phyloP scores from a whole-genome alignment of 768 basidiomycete species.

The Agrocybe praecox region DNA sequence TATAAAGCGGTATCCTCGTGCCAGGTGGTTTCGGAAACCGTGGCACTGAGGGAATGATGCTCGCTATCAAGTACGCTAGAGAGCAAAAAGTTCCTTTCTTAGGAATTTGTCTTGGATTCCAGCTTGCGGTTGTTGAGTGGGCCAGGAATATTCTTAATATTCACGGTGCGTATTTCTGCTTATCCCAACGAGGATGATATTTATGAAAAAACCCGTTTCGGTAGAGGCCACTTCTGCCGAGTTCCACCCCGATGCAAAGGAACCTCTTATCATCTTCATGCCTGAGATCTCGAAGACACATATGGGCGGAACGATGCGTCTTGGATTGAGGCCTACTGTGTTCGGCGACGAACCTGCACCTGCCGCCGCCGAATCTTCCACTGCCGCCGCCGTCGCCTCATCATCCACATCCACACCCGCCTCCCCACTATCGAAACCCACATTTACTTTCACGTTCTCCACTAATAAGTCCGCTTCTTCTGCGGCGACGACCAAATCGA shows the following conservation, averaged over 20 bases:
- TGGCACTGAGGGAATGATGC: conserved; percentile 96
- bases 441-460: background rate
- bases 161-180: conserved; percentile 44
- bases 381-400: background rate
- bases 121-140: conserved; percentile 96
- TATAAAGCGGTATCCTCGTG: conserved; percentile 85
- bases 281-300: conserved; percentile 98
- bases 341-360: conserved; percentile 55
- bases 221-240: conserved; percentile 87
- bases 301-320: conserved; percentile 99
- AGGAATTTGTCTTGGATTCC: conserved; percentile 97
- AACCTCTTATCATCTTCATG: conserved; percentile 94
- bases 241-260: conserved; percentile 60
- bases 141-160: conserved; percentile 81
- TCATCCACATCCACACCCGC: background rate
- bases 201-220: conserved; percentile 6
- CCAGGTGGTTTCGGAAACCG: conserved; percentile 95
- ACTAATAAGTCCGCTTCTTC: background rate
- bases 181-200: background rate
- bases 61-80: conserved; percentile 96
- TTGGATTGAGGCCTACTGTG: conserved; percentile 96
- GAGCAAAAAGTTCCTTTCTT: conserved; percentile 95
- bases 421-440: background rate
- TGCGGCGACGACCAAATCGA: background rate
- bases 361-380: background rate